These are phyloP conservation scores for Globisporangium cederbergense DNA, from an alignment of 352 stramenopile species.

Conservation along the genomic window DNA sequence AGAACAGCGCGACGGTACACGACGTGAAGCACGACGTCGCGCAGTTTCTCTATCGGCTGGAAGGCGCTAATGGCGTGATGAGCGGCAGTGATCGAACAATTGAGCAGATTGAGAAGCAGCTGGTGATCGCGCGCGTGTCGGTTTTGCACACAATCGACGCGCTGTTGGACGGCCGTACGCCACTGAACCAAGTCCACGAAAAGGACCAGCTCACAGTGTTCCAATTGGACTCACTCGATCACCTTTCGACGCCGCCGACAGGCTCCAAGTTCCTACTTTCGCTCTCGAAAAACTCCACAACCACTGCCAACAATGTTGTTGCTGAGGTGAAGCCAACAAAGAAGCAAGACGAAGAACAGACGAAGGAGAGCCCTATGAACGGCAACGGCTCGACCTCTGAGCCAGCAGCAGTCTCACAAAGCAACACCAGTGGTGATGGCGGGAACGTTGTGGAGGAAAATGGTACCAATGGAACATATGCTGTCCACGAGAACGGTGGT, in stretches of 20 bases:
- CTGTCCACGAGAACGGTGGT: background rate
- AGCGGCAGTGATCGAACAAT: constrained; percentile 11
- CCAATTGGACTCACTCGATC: constrained; percentile 41
- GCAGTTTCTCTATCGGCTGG: constrained; percentile 32
- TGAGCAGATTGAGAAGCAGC: constrained; percentile 13
- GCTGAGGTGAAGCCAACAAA: background rate
- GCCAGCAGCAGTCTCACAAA: background rate
- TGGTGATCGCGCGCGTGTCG: constrained; percentile 63
- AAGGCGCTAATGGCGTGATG: constrained; percentile 12
- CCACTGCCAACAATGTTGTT: background rate
- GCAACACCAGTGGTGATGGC: background rate
- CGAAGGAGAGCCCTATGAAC: background rate
- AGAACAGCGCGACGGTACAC: constrained; percentile 54
- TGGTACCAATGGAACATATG: background rate
- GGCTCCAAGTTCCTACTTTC: background rate
- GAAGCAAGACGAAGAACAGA: background rate
- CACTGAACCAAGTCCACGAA: constrained; percentile 72
- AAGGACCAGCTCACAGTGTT: constrained; percentile 73
- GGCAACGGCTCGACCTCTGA: background rate
- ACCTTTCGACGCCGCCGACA: background rate
- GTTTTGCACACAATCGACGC: constrained; percentile 58
- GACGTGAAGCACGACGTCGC: constrained; percentile 62
- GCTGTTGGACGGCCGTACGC: constrained; percentile 58
- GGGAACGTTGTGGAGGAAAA: constrained; percentile 17
- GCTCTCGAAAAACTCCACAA: background rate